Evolutionary conservation across 2,329 filamentous ascomycete species (phyloP).

Genomic region (Pseudocercospora vitis): DNA sequence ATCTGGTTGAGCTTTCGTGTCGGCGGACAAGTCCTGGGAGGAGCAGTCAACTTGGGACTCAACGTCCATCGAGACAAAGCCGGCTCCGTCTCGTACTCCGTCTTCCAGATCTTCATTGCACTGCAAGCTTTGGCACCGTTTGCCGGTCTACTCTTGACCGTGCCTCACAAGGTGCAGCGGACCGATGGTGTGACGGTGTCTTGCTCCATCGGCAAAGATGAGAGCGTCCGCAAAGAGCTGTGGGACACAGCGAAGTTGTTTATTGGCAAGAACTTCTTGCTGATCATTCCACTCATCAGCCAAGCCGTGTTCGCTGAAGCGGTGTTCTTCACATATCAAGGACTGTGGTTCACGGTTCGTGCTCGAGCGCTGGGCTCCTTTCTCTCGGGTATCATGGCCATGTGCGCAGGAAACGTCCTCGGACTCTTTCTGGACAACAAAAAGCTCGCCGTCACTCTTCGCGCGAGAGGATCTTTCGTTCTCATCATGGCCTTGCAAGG

Average conservation of each 20-base stretch:
- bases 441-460: constrained; percentile 53
- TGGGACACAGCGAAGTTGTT: constrained; percentile 61
- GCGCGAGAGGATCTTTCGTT: constrained; percentile 58
- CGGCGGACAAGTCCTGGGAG: constrained; percentile 67
- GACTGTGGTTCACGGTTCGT: constrained; percentile 68
- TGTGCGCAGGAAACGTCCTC: constrained; percentile 64
- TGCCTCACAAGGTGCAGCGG: constrained; percentile 62
- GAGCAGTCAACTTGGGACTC: constrained; percentile 68
- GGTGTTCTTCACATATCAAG: constrained; percentile 65
- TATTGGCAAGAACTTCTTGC: constrained; percentile 60
- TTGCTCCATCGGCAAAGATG: constrained; percentile 52
- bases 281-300: constrained; percentile 67
- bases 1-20: constrained; percentile 67
- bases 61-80: constrained; percentile 59
- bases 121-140: constrained; percentile 66
- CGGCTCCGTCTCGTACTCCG: constrained; percentile 67
- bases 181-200: constrained; percentile 64
- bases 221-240: constrained; percentile 60
- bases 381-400: constrained; percentile 65
- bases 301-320: constrained; percentile 71
- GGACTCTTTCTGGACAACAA: constrained; percentile 65
- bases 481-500: constrained; percentile 60
- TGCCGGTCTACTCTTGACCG: constrained; percentile 63
- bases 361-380: constrained; percentile 70
- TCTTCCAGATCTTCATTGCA: constrained; percentile 69